A percentile compares a stretch with the other conserved stretches of the same genome.
Conservation (phyloP, 1,284 basidiomycete genomes). For the Cryptococcus wingfieldii region DNA sequence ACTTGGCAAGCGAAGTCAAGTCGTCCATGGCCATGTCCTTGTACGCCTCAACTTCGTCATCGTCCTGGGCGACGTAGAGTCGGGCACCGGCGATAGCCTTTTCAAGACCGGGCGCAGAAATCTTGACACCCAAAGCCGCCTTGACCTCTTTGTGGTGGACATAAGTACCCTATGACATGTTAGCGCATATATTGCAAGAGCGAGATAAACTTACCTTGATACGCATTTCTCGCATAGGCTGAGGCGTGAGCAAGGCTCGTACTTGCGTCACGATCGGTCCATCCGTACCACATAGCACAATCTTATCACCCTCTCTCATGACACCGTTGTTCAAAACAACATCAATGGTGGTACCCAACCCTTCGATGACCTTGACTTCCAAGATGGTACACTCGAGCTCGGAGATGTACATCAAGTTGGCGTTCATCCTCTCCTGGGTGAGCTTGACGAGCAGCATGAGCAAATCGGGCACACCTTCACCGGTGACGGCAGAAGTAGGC, state of each 20-base stretch:
- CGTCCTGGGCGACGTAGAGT: slow-evolving; percentile 82
- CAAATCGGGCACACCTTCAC: slow-evolving; percentile 99
- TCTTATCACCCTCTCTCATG: slow-evolving; percentile 85
- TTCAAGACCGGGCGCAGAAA: slow-evolving; percentile 91
- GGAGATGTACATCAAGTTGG: slow-evolving; percentile 95
- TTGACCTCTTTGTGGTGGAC: slow-evolving; percentile 98
- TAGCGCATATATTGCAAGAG: not conserved
- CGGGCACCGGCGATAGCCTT: slow-evolving; percentile 99
- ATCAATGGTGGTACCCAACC: slow-evolving; percentile 96
- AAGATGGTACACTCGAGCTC: slow-evolving; percentile 99
- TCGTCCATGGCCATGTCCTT: slow-evolving; percentile 97
- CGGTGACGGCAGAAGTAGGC: slow-evolving; percentile 95
- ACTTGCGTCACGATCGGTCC: slow-evolving; percentile 96
- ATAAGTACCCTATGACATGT: slow-evolving; percentile 69
- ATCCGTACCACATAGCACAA: slow-evolving; percentile 95
- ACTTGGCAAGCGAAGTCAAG: slow-evolving; percentile 81
- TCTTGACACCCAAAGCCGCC: slow-evolving; percentile 95
- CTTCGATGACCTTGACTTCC: slow-evolving; percentile 98
- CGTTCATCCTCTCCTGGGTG: slow-evolving; percentile 97
- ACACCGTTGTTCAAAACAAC: slow-evolving; percentile 95
- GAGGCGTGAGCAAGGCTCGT: slow-evolving; percentile 90
- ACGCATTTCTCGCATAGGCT: slow-evolving; percentile 91
- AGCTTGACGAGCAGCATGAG: slow-evolving; percentile 96
- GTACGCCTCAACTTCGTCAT: slow-evolving; percentile 93
- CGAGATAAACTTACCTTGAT: slow-evolving; percentile 64